Percentiles rank a stretch among this genome's conserved stretches.
Conservation (phyloP, 176 grass and related monocot genomes). For the Musa schizocarpa region DNA sequence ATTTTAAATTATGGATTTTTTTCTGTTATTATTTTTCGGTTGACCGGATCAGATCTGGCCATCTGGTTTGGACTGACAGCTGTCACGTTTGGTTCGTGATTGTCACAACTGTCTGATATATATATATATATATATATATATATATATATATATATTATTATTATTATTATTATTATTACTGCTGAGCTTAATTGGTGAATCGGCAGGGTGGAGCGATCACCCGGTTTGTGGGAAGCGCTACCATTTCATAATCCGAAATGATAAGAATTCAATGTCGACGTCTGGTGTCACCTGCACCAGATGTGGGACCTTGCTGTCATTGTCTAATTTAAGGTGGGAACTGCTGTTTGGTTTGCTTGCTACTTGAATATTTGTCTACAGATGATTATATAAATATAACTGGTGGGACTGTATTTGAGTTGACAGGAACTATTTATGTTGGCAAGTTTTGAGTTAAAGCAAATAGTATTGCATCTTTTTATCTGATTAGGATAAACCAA, state of each 20-base stretch:
- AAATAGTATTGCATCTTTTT: no score
- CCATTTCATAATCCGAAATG: conserved; percentile 94
- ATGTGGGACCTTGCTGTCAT: conserved; percentile 47
- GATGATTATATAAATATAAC: no score
- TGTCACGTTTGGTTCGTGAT: not conserved
- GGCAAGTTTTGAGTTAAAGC: no score
- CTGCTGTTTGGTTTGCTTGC: not conserved
- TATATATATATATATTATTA: no score
- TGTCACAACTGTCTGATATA: not conserved
- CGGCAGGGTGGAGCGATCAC: conserved; percentile 87
- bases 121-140: no score
- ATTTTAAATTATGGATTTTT: not conserved
- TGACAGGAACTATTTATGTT: no score
- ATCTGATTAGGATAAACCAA: no score
- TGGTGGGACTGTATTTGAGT: no score
- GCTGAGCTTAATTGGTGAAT: not conserved
- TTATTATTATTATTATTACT: no score
- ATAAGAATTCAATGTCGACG: conserved; percentile 38
- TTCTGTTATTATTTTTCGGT: not conserved
- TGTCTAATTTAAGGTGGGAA: conserved; percentile 75
- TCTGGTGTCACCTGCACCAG: conserved; percentile 49
- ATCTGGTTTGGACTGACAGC: no score
- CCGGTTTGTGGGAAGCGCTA: conserved; percentile 91
- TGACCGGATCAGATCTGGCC: not conserved
- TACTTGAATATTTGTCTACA: not conserved